These are phyloP conservation scores for Cryptococcus neoformans DNA, from an alignment of 1,284 basidiomycete genomes.

Conservation along the genomic window DNA sequence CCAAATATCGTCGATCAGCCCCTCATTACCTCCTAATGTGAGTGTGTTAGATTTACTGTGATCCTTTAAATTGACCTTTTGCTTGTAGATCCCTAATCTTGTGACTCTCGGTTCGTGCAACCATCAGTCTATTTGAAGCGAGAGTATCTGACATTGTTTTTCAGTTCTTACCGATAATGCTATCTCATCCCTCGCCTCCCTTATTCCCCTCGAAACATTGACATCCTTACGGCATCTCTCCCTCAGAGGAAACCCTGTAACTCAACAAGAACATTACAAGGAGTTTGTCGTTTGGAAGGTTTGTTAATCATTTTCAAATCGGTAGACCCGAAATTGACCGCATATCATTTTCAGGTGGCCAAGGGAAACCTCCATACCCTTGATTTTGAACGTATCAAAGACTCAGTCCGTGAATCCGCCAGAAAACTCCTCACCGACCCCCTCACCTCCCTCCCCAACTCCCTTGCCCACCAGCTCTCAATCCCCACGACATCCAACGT, in stretches of 20 bases:
- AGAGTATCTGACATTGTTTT: conserved; percentile 1
- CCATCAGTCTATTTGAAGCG: not conserved
- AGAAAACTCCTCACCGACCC: conserved; percentile 71
- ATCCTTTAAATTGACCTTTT: conserved; percentile 3
- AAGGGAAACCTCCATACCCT: conserved; percentile 72
- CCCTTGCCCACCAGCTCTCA: conserved; percentile 72
- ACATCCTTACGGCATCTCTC: conserved; percentile 75
- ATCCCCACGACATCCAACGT: conserved; percentile 65
- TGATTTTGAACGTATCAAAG: conserved; percentile 94
- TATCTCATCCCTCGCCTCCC: conserved; percentile 75
- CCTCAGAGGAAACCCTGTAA: conserved; percentile 85
- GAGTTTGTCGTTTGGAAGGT: conserved; percentile 72
- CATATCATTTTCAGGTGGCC: conserved; percentile 24
- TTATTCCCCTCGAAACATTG: conserved; percentile 75
- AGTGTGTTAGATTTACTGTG: conserved; percentile 9
- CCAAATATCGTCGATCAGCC: conserved; percentile 77
- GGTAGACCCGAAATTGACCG: not conserved
- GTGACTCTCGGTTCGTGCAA: conserved; percentile 41
- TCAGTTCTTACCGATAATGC: conserved; percentile 46
- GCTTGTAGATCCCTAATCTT: conserved; percentile 46
- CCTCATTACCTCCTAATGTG: conserved; percentile 45
- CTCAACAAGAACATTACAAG: conserved; percentile 93
- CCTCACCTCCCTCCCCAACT: conserved; percentile 67
- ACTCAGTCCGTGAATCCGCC: conserved; percentile 76
- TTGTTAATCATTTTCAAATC: conserved; percentile 46